These are phyloP conservation scores for Trifolium subterraneum DNA, from an alignment of 306 rosid genomes.

Conservation along the genomic window DNA sequence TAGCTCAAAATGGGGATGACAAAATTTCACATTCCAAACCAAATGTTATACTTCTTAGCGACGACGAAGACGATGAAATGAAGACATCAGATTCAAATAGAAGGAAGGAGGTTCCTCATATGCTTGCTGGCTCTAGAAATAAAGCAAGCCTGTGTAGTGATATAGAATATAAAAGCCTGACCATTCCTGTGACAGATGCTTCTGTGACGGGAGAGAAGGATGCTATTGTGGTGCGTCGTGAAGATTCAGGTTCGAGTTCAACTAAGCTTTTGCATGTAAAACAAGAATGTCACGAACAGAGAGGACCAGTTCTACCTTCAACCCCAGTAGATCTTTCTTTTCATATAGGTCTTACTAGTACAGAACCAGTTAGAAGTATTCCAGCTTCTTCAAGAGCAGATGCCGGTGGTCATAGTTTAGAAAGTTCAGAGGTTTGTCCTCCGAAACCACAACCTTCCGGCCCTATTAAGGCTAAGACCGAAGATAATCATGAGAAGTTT, in stretches of 20 bases:
- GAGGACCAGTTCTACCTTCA: conserved; percentile 49
- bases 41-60: conserved; percentile 77
- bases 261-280: conserved; percentile 46
- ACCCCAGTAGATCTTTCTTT: conserved; percentile 47
- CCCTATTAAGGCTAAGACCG: conserved; percentile 53
- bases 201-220: conserved; percentile 55
- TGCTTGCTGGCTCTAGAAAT: conserved; percentile 51
- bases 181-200: conserved; percentile 58
- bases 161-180: conserved; percentile 45
- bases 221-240: conserved; percentile 43
- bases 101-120: conserved; percentile 47
- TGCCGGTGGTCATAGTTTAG: conserved; percentile 36
- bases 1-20: conserved; percentile 48
- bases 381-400: conserved; percentile 46
- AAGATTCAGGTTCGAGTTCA: conserved; percentile 44
- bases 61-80: conserved; percentile 74
- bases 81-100: conserved; percentile 50
- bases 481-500: conserved; percentile 55
- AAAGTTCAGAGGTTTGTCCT: conserved; percentile 39
- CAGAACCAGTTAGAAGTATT: conserved; percentile 45
- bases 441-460: conserved; percentile 51
- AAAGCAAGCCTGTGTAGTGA: conserved; percentile 49
- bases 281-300: conserved; percentile 49
- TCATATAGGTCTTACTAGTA: conserved; percentile 42
- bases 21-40: conserved; percentile 48